A percentile compares a stretch with the other conserved stretches of the same genome.
These are phyloP conservation scores for Lentinula aciculospora DNA, from an alignment of 768 basidiomycete species.

Conservation along the genomic window DNA sequence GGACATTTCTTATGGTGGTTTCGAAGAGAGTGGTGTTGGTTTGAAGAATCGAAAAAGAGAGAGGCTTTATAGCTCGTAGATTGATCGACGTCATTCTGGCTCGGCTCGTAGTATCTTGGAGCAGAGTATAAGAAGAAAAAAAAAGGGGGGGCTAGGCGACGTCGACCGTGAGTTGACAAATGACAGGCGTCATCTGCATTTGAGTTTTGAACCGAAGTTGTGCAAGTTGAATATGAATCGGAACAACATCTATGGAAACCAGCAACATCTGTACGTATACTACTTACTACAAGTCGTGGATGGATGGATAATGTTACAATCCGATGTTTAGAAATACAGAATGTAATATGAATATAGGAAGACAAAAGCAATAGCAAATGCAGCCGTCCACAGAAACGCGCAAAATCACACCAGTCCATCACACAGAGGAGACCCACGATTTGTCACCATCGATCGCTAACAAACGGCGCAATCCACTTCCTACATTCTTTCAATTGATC, in stretches of 20 bases:
- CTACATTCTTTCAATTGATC: conserved; percentile 1
- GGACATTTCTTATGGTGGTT: background rate
- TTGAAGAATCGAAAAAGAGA: background rate
- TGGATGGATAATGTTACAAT: background rate
- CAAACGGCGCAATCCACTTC: conserved; percentile 2
- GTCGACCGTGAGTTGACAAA: no score
- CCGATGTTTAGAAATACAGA: background rate
- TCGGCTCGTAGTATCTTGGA: background rate
- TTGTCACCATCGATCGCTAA: background rate
- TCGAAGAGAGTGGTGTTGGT: no score
- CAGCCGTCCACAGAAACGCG: background rate
- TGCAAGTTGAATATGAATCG: no score
- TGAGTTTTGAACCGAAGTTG: no score
- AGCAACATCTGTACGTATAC: no score
- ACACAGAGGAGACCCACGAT: background rate
- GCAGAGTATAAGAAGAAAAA: background rate
- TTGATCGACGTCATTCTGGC: background rate
- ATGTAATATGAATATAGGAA: background rate
- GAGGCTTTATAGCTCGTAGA: background rate
- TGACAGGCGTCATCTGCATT: background rate
- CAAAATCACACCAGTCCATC: background rate
- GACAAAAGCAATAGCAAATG: no score
- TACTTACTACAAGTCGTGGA: no score
- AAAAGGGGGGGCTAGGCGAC: no score
- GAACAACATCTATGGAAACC: no score